A percentile compares a stretch with the other conserved stretches of the same genome.
Conservation (phyloP, 345 rosid genomes). For the Moricandia arvensis region DNA sequence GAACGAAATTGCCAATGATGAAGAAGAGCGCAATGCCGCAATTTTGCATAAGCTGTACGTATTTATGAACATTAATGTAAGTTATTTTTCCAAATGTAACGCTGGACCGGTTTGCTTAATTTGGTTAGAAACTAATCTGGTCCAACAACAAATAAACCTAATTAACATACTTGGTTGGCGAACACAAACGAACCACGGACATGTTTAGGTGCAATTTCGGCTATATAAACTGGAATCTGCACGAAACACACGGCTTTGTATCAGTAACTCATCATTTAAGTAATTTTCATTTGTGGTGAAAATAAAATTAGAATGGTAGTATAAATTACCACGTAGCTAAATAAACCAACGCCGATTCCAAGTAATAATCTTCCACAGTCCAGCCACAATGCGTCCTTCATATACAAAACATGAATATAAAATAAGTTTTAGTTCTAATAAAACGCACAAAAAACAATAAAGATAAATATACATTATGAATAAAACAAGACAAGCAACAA, state of each 20-base stretch:
- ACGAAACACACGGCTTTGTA: not conserved
- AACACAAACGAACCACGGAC: constrained; percentile 46
- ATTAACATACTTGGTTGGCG: constrained; percentile 37
- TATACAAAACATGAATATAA: not conserved
- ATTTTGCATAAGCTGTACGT: constrained; percentile 15
- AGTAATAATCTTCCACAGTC: constrained; percentile 45
- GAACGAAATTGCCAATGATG: no score
- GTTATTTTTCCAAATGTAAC: constrained; percentile 2
- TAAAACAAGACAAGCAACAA: constrained; percentile 3
- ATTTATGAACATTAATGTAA: not conserved
- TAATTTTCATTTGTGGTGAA: not conserved
- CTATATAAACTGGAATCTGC: constrained; percentile 41
- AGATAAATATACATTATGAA: not conserved
- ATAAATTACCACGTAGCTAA: constrained; percentile 40
- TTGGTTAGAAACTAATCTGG: not conserved
- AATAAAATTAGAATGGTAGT: not conserved
- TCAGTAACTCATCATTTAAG: not conserved
- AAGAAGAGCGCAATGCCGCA: no score
- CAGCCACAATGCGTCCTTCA: constrained; percentile 40
- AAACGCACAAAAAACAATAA: not conserved
- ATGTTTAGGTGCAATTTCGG: constrained; percentile 47
- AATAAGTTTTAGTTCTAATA: not conserved
- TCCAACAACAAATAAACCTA: not conserved
- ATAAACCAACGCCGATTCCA: constrained; percentile 44
- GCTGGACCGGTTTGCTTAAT: not conserved